Base-by-base conservation (phyloP, 805 yeast species). In the Teunomyces tritomae region DNA sequence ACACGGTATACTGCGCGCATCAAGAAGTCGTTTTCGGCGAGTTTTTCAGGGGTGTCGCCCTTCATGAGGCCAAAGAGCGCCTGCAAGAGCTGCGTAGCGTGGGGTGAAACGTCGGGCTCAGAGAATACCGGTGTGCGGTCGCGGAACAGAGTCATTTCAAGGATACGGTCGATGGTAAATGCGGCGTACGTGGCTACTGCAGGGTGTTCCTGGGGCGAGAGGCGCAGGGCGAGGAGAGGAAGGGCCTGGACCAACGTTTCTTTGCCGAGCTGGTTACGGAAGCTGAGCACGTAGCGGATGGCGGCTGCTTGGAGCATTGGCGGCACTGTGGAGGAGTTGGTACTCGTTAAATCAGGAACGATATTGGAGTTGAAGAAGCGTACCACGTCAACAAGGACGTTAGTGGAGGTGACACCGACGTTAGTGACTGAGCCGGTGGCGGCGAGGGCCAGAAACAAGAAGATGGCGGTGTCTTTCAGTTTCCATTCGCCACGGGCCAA, bases 121-220 rank as follows among this genome's bases (percentile, higher is more conserved):
- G 74, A 77, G 62, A 94, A 90, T 49, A 92, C 73, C 17, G 83
- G 76, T 9, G 66, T 70, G 56, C 76, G 79, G 40, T 78, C 73
- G 20, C 57, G 53, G 51, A 73, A 71, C 56, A 80, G 82, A 52
- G 94, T 82, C 65, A 92, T 80, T 1, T 96, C 82, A 46, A 94
- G 73, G 45, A 94, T 83, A 57, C 89, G 84, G 64, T 94, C 99
- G 51, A 92, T 82, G 1, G 98, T 90, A 48, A 94, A 85, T 1
- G 99, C 91, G 1, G 98, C 83, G 61, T 91, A 94, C 0, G 99
- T 91, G 65, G 87, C 89, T 16, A 92, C 95, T 29, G 90, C 96
- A 49, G 86, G 87, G 39, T 70, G 68, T 6, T 71, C 67, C 30
- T 85, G 79, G 45, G 74, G 70, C 29, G 54, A 52, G 56, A 95